Percentiles rank a stretch among this genome's conserved stretches.
These are phyloP conservation scores for Heracleum sosnowskyi DNA, from an alignment of 129 eudicot genomes.

Conservation along the genomic window DNA sequence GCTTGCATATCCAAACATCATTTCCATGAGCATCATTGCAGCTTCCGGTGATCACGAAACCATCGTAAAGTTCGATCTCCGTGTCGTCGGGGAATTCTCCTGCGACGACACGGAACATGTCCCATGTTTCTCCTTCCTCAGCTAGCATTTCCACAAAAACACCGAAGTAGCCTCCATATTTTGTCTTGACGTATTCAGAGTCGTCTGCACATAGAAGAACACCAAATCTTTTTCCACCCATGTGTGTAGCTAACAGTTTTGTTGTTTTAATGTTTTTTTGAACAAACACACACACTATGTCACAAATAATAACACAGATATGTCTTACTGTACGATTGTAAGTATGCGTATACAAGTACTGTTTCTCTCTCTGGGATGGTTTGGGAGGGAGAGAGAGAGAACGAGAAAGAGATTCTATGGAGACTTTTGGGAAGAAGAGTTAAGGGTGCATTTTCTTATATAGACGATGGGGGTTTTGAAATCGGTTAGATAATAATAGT, in stretches of 20 bases:
- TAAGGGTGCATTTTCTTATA: neutral
- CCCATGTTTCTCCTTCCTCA: constrained; percentile 92
- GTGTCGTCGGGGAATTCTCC: constrained; percentile 68
- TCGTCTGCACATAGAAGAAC: constrained; percentile 79
- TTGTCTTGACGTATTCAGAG: constrained; percentile 82
- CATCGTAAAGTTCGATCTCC: constrained; percentile 51
- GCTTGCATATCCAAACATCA: constrained; percentile 65
- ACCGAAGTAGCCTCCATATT: constrained; percentile 84
- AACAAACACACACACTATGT: neutral
- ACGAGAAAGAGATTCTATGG: neutral
- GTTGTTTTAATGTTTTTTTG: too few relatives aligned
- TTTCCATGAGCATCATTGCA: constrained; percentile 80
- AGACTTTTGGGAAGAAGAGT: neutral
- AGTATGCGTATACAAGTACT: neutral
- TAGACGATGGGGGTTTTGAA: neutral
- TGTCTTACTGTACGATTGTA: too few relatives aligned
- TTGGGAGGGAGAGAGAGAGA: neutral
- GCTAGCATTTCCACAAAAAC: constrained; percentile 73
- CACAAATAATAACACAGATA: neutral
- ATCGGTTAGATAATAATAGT: too few relatives aligned
- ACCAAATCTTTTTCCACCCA: constrained; percentile 38
- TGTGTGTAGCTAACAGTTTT: neutral
- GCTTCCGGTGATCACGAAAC: constrained; percentile 86
- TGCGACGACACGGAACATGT: constrained; percentile 47
- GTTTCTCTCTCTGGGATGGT: neutral